Base-by-base conservation (phyloP, 2,329 filamentous ascomycete species). In the Paraconiothyrium brasiliense region DNA sequence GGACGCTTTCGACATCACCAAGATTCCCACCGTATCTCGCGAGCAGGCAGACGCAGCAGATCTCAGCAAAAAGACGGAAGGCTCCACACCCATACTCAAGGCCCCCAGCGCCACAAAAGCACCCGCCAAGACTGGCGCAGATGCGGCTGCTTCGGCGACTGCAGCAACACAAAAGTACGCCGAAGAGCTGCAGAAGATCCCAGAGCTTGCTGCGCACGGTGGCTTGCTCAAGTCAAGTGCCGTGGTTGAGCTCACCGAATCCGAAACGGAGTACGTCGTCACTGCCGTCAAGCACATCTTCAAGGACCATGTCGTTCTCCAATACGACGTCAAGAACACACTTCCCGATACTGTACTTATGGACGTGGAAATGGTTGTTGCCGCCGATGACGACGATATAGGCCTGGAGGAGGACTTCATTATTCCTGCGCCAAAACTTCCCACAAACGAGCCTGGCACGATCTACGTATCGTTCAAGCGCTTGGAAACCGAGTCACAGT, bases 291-390 rank as follows among this genome's bases (percentile, higher is more conserved):
- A 99, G 84, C 95, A 99, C 78, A 89, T 99, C 73, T 99, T 97
- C 89, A 97, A 97, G 82, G 92, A 97, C 78, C 92, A 98, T 76
- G 85, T 99, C 74, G 94, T 99, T 37, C 83, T 99, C 58, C 95
- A 99, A 76, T 99, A 95, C 79, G 92, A 98, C 76, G 89, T 99
- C 79, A 98, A 97, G 86, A 99, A 99, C 84, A 99, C 95, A 2
- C 85, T 99, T 11, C 90, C 92, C 13, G 92, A 94, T 63, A 97
- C 93, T 13, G 77, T 78, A 4, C 68, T 79, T 7, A 63, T 75
- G 20, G 76, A 79, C 55, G 77, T 79, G 22, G 72, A 76, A 16
- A 88, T 99, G 32, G 85, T 98, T 37, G 93, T 97, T 34, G 90
- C 90, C 0, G 92, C 94, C 4, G 91, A 96, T 47, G 91, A 95